These are phyloP conservation scores for Coemansia sp. DNA, from an alignment of 192 early-diverging fungal species.

Conservation along the genomic window DNA sequence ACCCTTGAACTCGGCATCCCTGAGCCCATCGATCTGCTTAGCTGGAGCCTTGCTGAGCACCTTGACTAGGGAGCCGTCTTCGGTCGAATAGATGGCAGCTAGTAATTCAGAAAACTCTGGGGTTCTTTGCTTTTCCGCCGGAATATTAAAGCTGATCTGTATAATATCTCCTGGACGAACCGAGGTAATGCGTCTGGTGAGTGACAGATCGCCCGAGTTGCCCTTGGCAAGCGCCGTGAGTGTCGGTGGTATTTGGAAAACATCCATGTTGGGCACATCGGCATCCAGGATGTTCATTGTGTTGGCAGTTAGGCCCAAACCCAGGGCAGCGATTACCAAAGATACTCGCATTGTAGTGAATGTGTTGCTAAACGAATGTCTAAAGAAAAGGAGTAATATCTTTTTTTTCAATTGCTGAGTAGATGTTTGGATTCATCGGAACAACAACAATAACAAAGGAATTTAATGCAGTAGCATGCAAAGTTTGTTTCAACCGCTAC, in stretches of 20 bases:
- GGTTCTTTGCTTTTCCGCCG: not conserved
- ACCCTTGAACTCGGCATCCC: slow-evolving; percentile 3
- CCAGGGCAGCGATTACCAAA: not conserved
- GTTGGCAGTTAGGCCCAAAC: not conserved
- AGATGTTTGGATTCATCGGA: too few relatives aligned
- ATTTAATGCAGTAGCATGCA: not conserved
- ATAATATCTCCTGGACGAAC: slow-evolving; percentile 31
- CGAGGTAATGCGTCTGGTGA: slow-evolving; percentile 29
- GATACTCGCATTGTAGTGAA: not conserved
- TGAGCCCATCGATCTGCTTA: slow-evolving; percentile 7
- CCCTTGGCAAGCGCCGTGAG: not conserved
- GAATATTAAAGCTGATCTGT: slow-evolving; percentile 18
- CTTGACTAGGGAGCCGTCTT: slow-evolving; percentile 28
- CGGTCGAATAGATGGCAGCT: slow-evolving; percentile 31
- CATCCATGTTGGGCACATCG: slow-evolving; percentile 4
- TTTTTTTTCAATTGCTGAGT: not conserved
- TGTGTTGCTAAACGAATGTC: not conserved
- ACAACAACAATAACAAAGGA: not conserved
- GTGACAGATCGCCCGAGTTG: slow-evolving; percentile 1
- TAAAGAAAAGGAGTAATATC: not conserved
- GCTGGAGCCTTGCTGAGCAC: slow-evolving; percentile 20
- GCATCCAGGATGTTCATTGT: slow-evolving; percentile 3
- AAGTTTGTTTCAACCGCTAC: not conserved
- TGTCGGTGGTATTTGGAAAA: slow-evolving; percentile 5
- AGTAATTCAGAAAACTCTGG: slow-evolving; percentile 19